These are phyloP conservation scores for Penicillium bovifimosum DNA, from an alignment of 495 filamentous ascomycete species.

Conservation along the genomic window DNA sequence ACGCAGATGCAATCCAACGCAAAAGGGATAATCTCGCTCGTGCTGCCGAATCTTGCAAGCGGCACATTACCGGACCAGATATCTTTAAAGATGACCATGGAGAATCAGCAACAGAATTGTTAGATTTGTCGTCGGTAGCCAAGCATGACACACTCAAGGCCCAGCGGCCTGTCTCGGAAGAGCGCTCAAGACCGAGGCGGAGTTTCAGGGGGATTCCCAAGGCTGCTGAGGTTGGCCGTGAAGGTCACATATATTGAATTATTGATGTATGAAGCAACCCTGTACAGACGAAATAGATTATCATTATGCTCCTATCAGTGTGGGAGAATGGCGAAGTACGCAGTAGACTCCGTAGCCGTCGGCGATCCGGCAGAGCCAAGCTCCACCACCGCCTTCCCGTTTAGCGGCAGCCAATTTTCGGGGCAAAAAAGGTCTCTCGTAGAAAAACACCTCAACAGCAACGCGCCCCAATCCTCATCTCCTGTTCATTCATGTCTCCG, in stretches of 20 bases:
- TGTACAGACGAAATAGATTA: background rate
- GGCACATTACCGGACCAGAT: conserved; percentile 34
- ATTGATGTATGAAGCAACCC: conserved; percentile 15
- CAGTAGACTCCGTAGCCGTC: too few relatives aligned
- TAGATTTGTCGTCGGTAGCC: conserved; percentile 30
- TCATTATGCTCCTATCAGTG: background rate
- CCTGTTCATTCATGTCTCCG: conserved; percentile 14
- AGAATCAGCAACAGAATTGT: conserved; percentile 15
- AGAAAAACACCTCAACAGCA: conserved; percentile 7
- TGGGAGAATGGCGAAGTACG: background rate
- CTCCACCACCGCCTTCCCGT: conserved; percentile 28
- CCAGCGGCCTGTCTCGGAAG: conserved; percentile 23
- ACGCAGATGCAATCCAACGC: conserved; percentile 29
- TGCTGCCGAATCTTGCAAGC: conserved; percentile 28
- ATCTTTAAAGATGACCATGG: conserved; percentile 25
- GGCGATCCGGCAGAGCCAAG: conserved; percentile 10
- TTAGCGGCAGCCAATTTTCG: conserved; percentile 25
- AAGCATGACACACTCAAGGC: conserved; percentile 27
- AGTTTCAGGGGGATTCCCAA: conserved; percentile 47
- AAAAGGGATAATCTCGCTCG: conserved; percentile 40
- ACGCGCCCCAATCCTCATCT: background rate
- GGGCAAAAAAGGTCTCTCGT: conserved; percentile 14
- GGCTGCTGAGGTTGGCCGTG: conserved; percentile 38
- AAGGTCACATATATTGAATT: conserved; percentile 42
- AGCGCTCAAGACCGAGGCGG: conserved; percentile 25